phyloP scores from a whole-genome alignment of 331 rosid genomes.

The Spiraea crenata region DNA sequence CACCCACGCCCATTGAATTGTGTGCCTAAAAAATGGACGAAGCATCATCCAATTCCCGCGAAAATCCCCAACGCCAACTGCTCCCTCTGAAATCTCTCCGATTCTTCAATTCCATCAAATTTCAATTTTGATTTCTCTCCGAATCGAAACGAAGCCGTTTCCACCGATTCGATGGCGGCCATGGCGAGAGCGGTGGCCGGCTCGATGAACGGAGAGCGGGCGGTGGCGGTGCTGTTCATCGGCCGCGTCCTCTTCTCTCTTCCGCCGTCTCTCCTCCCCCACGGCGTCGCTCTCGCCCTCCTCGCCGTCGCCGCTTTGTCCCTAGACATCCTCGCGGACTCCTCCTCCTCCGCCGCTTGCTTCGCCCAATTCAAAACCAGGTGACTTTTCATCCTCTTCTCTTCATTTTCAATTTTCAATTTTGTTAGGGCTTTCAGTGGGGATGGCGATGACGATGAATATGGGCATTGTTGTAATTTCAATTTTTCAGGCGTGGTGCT shows the following conservation, averaged over 20 bases:
- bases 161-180: conserved; percentile 19
- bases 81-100: not conserved
- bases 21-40: not conserved
- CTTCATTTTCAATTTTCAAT: not conserved
- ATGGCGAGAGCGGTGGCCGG: conserved; percentile 27
- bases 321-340: conserved; percentile 61
- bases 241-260: conserved; percentile 47
- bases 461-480: not conserved
- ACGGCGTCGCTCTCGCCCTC: conserved; percentile 64
- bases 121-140: not conserved
- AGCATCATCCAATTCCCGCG: not conserved
- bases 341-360: conserved; percentile 31
- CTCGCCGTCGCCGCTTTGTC: conserved; percentile 59
- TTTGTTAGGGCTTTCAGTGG: not conserved
- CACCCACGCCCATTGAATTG: not conserved
- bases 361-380: conserved; percentile 49
- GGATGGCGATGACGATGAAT: too few species aligned
- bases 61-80: not conserved
- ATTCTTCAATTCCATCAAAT: not conserved
- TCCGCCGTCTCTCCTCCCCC: conserved; percentile 61
- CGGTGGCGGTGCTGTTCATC: conserved; percentile 62
- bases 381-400: conserved; percentile 22
- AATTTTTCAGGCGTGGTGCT: conserved; percentile 61
- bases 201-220: conserved; percentile 67
- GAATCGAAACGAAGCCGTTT: not conserved